phyloP scores from a whole-genome alignment of 169 alveolate genomes.

The Cryptosporidium tyzzeri region DNA sequence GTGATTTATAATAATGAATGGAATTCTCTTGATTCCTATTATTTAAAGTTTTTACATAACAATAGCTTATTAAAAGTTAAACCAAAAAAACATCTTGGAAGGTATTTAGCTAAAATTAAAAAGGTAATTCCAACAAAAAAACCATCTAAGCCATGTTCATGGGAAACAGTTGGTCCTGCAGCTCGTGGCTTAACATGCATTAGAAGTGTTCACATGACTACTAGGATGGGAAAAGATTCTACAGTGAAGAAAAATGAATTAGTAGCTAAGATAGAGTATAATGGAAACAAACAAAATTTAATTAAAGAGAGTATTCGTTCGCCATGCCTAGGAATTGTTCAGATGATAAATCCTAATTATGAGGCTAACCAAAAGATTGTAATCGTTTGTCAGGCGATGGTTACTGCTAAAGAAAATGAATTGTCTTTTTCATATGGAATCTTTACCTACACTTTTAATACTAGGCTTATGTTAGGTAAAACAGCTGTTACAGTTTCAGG shows the following conservation, averaged over 20 bases:
- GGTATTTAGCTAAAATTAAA: not conserved
- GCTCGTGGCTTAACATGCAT: not conserved
- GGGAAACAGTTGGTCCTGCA: slow-evolving; percentile 1
- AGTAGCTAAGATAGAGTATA: not conserved
- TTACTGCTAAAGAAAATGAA: not conserved
- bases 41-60: not conserved
- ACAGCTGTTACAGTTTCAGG: not conserved
- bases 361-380: not conserved
- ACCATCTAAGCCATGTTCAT: not conserved
- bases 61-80: not conserved
- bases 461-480: not conserved
- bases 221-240: not conserved
- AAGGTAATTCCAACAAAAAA: not conserved
- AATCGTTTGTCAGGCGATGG: not conserved
- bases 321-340: not conserved
- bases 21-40: not conserved
- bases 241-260: not conserved
- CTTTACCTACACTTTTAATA: not conserved
- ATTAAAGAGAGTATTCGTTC: not conserved
- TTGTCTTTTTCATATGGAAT: not conserved
- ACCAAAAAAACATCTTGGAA: not conserved
- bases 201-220: not conserved
- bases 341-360: not conserved
- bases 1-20: not conserved
- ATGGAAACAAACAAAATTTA: not conserved